phyloP scores from a whole-genome alignment of 495 filamentous ascomycete species.

The Copromyces sp. region DNA sequence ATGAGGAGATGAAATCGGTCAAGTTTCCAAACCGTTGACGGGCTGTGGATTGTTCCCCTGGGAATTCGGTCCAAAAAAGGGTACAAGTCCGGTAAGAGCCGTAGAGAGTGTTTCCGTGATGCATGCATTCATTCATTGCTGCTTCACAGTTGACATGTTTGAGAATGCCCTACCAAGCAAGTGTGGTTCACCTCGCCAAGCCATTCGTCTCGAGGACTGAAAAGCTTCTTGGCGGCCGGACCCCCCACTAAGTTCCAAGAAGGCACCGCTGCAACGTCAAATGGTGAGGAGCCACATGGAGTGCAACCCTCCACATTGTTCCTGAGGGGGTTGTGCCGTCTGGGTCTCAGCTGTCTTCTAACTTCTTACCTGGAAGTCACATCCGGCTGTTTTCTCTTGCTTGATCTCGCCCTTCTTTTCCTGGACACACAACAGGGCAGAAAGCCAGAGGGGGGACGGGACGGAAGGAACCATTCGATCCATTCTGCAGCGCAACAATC shows the following conservation, averaged over 20 bases:
- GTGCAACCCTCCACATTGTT: conserved; percentile 10
- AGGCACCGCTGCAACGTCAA: background rate
- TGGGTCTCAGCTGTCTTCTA: background rate
- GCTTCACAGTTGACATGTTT: background rate
- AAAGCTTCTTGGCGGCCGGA: background rate
- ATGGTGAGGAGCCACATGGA: background rate
- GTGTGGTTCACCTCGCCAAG: background rate
- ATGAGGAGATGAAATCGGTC: background rate
- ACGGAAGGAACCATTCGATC: background rate
- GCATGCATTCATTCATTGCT: background rate
- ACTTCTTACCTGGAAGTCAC: conserved; percentile 1
- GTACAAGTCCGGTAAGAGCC: background rate
- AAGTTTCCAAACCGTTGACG: background rate
- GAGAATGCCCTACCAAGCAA: too few relatives aligned
- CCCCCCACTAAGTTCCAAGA: background rate
- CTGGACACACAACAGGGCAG: background rate
- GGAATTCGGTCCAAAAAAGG: background rate
- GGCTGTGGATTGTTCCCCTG: background rate
- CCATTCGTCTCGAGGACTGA: background rate
- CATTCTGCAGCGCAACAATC: background rate
- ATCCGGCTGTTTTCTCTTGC: conserved; percentile 19
- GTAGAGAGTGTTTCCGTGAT: background rate
- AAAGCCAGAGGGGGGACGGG: background rate
- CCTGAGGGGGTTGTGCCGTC: conserved; percentile 7
- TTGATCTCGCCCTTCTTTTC: background rate